Percentiles rank a stretch among this genome's conserved stretches.
These are phyloP conservation scores for Exophiala xenobiotica DNA, from an alignment of 2,329 filamentous ascomycete species.

Conservation along the genomic window DNA sequence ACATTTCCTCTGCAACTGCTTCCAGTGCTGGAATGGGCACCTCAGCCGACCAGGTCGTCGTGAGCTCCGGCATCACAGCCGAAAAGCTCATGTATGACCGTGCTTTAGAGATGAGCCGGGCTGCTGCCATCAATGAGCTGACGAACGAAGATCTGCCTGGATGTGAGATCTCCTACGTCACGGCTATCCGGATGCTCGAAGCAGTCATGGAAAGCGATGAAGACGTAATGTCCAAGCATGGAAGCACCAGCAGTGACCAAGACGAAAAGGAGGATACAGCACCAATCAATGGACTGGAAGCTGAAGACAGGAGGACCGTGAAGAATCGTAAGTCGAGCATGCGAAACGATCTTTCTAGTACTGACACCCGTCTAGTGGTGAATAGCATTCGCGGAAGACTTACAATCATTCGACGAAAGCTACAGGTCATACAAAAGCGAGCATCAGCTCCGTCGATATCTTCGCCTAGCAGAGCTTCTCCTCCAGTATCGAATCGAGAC, in stretches of 20 bases:
- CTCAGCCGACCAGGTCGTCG: constrained; percentile 73
- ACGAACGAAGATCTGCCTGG: constrained; percentile 83
- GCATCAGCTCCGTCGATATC: constrained; percentile 40
- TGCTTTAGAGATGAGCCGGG: constrained; percentile 92
- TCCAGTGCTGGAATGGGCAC: constrained; percentile 60
- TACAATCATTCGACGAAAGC: constrained; percentile 49
- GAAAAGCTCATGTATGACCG: constrained; percentile 98
- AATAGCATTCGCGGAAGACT: constrained; percentile 51
- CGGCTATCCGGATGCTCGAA: constrained; percentile 91
- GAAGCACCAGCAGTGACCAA: constrained; percentile 30
- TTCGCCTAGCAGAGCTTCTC: constrained; percentile 26
- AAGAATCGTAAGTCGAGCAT: constrained; percentile 47
- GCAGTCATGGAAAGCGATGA: constrained; percentile 86
- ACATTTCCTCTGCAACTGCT: constrained; percentile 63
- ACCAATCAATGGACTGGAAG: constrained; percentile 45
- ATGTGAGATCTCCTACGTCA: constrained; percentile 90
- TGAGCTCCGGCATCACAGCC: constrained; percentile 86
- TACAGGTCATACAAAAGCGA: constrained; percentile 48
- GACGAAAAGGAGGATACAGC: constrained; percentile 38
- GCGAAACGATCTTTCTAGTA: background rate
- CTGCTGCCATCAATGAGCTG: constrained; percentile 92
- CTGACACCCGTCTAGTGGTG: constrained; percentile 43
- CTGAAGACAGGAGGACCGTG: constrained; percentile 50
- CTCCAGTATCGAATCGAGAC: constrained; percentile 27
- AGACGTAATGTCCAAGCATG: constrained; percentile 35